These are phyloP conservation scores for Colletotrichum brevisporum DNA, from an alignment of 2,329 filamentous ascomycete genomes.

Conservation along the genomic window DNA sequence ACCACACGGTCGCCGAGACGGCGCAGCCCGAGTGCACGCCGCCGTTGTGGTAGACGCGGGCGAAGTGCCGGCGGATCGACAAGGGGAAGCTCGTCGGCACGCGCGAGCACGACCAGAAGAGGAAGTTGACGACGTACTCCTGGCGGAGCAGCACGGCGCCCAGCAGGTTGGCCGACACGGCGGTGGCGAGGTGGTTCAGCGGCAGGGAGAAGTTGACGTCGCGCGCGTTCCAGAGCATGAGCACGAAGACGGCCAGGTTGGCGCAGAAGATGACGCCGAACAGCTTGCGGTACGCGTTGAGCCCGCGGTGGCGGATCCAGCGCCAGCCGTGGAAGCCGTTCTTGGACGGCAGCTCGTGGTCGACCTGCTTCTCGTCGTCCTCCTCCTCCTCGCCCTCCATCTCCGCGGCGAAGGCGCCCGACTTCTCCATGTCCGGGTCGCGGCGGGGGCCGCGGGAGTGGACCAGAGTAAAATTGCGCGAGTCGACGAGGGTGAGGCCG, in stretches of 20 bases:
- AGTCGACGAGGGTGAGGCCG: slow-evolving; percentile 31
- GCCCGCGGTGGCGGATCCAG: slow-evolving; percentile 59
- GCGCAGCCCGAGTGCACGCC: slow-evolving; percentile 66
- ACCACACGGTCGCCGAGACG: slow-evolving; percentile 64
- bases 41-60: slow-evolving; percentile 67
- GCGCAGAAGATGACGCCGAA: slow-evolving; percentile 66
- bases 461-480: slow-evolving; percentile 21
- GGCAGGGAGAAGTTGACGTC: slow-evolving; percentile 45
- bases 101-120: slow-evolving; percentile 63
- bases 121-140: slow-evolving; percentile 65
- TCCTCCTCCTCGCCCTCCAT: slow-evolving; percentile 19
- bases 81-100: slow-evolving; percentile 62
- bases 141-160: slow-evolving; percentile 66
- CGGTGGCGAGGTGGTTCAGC: slow-evolving; percentile 56
- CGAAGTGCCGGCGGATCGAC: slow-evolving; percentile 60
- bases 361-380: slow-evolving; percentile 28
- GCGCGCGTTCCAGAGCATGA: slow-evolving; percentile 52
- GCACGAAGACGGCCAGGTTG: slow-evolving; percentile 64
- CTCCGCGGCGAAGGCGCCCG: slow-evolving; percentile 25
- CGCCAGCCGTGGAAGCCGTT: slow-evolving; percentile 55
- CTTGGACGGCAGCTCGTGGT: slow-evolving; percentile 58
- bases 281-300: slow-evolving; percentile 69
- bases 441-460: not conserved
- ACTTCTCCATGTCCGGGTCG: slow-evolving; percentile 39
- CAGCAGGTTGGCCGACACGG: slow-evolving; percentile 64